A percentile compares a stretch with the other conserved stretches of the same genome.
phyloP scores from a whole-genome alignment of 495 filamentous ascomycete species.

The Cercophora sp. region DNA sequence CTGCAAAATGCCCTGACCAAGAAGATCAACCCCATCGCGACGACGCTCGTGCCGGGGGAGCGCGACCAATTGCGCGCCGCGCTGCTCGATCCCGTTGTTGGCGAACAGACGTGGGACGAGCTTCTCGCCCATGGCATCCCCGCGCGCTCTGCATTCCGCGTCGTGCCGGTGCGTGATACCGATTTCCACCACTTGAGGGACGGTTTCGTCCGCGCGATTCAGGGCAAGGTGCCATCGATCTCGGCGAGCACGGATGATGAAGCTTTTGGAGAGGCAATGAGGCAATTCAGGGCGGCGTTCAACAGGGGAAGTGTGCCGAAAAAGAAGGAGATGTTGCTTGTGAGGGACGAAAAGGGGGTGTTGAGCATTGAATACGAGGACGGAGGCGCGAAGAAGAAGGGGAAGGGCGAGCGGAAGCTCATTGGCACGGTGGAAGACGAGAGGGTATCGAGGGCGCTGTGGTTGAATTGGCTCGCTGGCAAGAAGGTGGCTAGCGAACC shows the following conservation, averaged over 20 bases:
- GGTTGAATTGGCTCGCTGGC: slow-evolving; percentile 86
- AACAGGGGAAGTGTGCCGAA: slow-evolving; percentile 72
- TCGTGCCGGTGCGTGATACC: slow-evolving; percentile 82
- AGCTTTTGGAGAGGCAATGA: slow-evolving; percentile 64
- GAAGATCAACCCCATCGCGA: slow-evolving; percentile 61
- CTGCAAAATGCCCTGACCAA: slow-evolving; percentile 45
- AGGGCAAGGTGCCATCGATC: slow-evolving; percentile 52
- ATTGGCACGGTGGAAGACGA: slow-evolving; percentile 73
- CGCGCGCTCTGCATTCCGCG: slow-evolving; percentile 64
- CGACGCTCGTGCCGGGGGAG: slow-evolving; percentile 75
- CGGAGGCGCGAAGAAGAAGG: slow-evolving; percentile 42
- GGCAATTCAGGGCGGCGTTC: slow-evolving; percentile 72
- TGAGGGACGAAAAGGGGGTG: slow-evolving; percentile 60
- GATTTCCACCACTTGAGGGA: slow-evolving; percentile 90
- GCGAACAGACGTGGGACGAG: slow-evolving; percentile 67
- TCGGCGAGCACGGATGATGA: slow-evolving; percentile 59
- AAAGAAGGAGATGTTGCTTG: slow-evolving; percentile 67
- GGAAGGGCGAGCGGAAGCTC: slow-evolving; percentile 32
- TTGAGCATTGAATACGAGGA: slow-evolving; percentile 67
- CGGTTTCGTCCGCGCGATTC: slow-evolving; percentile 82
- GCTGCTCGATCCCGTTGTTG: slow-evolving; percentile 64
- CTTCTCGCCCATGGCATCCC: slow-evolving; percentile 60
- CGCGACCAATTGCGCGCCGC: slow-evolving; percentile 62
- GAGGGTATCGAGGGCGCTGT: slow-evolving; percentile 73
- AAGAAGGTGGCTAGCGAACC: slow-evolving; percentile 81